phyloP scores from a whole-genome alignment of 352 stramenopile genomes.

The Stramenopiles sp. region DNA sequence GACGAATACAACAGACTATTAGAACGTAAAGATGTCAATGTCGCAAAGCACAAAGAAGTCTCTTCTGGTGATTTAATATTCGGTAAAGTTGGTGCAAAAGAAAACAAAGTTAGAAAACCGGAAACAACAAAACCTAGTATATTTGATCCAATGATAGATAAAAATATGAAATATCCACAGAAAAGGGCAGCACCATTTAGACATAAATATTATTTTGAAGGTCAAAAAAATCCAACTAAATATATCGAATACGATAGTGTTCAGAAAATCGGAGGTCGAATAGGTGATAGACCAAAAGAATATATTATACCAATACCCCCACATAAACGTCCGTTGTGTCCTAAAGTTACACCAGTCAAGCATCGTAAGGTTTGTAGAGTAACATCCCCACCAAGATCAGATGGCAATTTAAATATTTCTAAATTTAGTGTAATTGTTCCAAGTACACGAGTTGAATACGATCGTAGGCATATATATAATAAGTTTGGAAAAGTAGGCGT shows the following conservation, averaged over 20 bases:
- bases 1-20: not conserved
- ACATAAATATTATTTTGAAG: slow-evolving; percentile 9
- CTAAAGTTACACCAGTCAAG: not conserved
- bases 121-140: slow-evolving; percentile 1
- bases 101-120: not conserved
- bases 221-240: not conserved
- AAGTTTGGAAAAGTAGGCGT: not conserved
- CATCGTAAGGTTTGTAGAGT: slow-evolving; percentile 2
- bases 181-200: not conserved
- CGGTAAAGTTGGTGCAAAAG: not conserved
- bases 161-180: not conserved
- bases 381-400: not conserved
- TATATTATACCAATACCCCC: not conserved
- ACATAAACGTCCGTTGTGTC: not conserved
- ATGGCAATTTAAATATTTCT: slow-evolving; percentile 5
- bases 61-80: not conserved
- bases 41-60: not conserved
- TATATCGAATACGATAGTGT: not conserved
- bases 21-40: not conserved
- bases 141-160: slow-evolving; percentile 5
- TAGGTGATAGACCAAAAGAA: slow-evolving; percentile 5
- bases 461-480: not conserved
- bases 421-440: not conserved
- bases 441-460: slow-evolving; percentile 1
- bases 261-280: not conserved